phyloP scores from a whole-genome alignment of 176 grass and related monocot genomes.

The Poa annua region DNA sequence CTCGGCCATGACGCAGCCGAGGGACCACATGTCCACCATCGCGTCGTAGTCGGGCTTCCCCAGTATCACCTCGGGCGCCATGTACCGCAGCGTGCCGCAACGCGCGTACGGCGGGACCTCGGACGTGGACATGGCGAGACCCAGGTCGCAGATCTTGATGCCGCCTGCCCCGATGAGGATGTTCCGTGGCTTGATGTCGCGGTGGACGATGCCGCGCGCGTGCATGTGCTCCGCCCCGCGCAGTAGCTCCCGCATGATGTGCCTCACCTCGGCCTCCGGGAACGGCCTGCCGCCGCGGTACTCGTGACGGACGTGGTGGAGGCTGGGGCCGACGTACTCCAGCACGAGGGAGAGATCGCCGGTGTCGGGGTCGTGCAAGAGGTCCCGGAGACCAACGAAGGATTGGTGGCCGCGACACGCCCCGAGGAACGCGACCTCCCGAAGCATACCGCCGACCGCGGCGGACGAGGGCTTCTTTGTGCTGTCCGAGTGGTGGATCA shows the following conservation, averaged over 20 bases:
- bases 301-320: constrained; percentile 33
- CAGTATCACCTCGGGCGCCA: background rate
- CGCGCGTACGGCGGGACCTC: background rate
- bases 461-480: background rate
- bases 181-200: constrained; percentile 54
- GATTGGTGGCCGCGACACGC: constrained; percentile 37
- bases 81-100: background rate
- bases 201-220: constrained; percentile 36
- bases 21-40: constrained; percentile 12
- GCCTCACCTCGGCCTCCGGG: constrained; percentile 25
- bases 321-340: constrained; percentile 49
- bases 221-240: constrained; percentile 41
- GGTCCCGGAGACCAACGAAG: constrained; percentile 40
- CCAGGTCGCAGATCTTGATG: constrained; percentile 7
- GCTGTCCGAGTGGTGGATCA: background rate
- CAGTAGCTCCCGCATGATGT: constrained; percentile 47
- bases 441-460: background rate
- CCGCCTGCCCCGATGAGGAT: constrained; percentile 30
- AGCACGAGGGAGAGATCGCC: constrained; percentile 46
- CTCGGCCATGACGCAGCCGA: constrained; percentile 30
- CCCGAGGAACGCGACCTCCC: constrained; percentile 24
- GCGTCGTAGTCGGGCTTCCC: background rate
- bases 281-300: background rate
- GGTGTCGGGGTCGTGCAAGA: background rate
- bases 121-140: background rate